Percentiles rank a stretch among this genome's conserved stretches.
These are phyloP conservation scores for Sodiomyces alkalinus DNA, from an alignment of 2,329 filamentous ascomycete genomes.

Conservation along the genomic window DNA sequence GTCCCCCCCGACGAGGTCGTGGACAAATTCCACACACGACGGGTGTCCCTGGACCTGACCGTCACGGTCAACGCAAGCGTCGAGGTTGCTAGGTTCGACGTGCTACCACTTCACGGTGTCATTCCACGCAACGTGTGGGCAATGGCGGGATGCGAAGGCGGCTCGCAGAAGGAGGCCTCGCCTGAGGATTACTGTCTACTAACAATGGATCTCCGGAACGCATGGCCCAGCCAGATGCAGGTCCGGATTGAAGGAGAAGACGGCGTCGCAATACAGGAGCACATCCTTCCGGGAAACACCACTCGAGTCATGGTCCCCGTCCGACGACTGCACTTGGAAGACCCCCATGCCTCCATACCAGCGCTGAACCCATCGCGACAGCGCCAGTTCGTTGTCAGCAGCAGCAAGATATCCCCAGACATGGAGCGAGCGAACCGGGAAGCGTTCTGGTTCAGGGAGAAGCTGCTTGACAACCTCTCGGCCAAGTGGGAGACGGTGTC, in stretches of 20 bases:
- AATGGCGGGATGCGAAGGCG: slow-evolving; percentile 17
- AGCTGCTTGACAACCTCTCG: slow-evolving; percentile 53
- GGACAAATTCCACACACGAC: slow-evolving; percentile 69
- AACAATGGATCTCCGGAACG: slow-evolving; percentile 72
- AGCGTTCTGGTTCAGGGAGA: slow-evolving; percentile 83
- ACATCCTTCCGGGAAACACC: slow-evolving; percentile 51
- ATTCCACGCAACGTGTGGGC: slow-evolving; percentile 49
- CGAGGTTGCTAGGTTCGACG: slow-evolving; percentile 65
- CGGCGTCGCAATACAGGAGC: slow-evolving; percentile 33
- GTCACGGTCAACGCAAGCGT: slow-evolving; percentile 88
- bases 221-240: slow-evolving; percentile 69
- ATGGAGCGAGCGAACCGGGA: slow-evolving; percentile 64
- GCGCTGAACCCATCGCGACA: slow-evolving; percentile 67
- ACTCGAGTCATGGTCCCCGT: slow-evolving; percentile 64
- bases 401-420: slow-evolving; percentile 63
- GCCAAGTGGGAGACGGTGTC: slow-evolving; percentile 54
- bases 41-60: slow-evolving; percentile 64
- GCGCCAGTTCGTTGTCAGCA: slow-evolving; percentile 83
- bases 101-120: slow-evolving; percentile 54
- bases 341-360: slow-evolving; percentile 65
- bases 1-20: slow-evolving; percentile 50
- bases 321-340: slow-evolving; percentile 58
- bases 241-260: slow-evolving; percentile 44
- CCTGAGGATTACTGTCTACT: slow-evolving; percentile 60
- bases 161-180: slow-evolving; percentile 19